Evolutionary conservation across 257 asterid species (phyloP), one percentile per base, ranked within the genome.

Genomic region (Solanum pimpinellifolium): DNA sequence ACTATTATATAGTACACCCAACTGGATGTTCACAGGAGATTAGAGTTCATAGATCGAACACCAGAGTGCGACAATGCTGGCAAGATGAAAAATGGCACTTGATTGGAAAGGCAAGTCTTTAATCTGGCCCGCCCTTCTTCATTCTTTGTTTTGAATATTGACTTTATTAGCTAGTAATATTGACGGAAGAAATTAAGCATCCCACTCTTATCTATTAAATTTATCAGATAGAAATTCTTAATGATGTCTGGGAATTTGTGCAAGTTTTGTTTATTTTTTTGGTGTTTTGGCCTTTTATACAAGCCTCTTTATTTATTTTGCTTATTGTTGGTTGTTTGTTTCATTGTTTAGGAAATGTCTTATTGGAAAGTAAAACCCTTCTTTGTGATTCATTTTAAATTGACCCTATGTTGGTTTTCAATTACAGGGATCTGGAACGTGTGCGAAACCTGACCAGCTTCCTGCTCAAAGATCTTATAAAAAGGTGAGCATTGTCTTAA

Each of bases 21-120:
- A 90, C 89, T 39, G 94, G 94, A 14, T 89, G 88, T 49, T 41
- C 84, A 13, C 73, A 87, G 18, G 91, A 90, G 80, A 85, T 90
- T 84, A 86, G 75, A 60, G 91, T 92, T 31, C 29, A 59, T 72
- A 88, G 76, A 78, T 87, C 41, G 23, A 87, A 92, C 82, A 73
- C 86, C 35, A 90, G 94, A 44, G 75, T 85, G 76, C 87, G 92
- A 86, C 94, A 87, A 56, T 89, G 89, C 77, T 92, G 94, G 94
- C 66, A 83, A 87, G 85, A 89, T 37, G 92, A 85, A 4, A 65
- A 76, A 86, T 92, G 94, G 94, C 84, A 89, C 83, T 35, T 69
- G 66, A 88, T 92, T 44, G 94, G 94, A 83, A 85, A 92, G 92
- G 93, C 87, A 90, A 66, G 52, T 76, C 59, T 68, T 46, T 11